Conservation (phyloP, 257 asterid species). For the Nicotiana paniculata region DNA sequence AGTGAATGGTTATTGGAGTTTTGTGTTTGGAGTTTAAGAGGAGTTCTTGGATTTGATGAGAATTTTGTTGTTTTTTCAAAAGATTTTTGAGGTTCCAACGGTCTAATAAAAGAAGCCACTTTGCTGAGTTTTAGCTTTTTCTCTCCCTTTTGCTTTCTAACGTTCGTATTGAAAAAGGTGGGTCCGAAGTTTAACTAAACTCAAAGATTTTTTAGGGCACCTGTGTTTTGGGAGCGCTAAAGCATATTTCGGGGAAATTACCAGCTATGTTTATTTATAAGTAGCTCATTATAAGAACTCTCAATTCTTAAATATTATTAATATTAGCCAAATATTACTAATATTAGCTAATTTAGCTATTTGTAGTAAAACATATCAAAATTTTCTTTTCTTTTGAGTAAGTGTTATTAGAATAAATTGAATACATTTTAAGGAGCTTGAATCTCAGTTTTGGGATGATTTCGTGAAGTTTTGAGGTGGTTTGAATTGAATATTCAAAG, state of each 20-base stretch:
- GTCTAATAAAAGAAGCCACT: conserved; percentile 39
- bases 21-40: not conserved
- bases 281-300: too few relatives aligned
- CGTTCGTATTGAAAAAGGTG: conserved; percentile 48
- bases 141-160: conserved; percentile 21
- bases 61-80: not conserved
- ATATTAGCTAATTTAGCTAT: too few relatives aligned
- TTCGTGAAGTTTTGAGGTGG: too few relatives aligned
- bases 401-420: too few relatives aligned
- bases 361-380: too few relatives aligned
- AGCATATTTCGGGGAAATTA: not conserved
- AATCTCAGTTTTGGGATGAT: too few relatives aligned
- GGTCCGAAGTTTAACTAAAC: conserved; percentile 20
- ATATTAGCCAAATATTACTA: too few relatives aligned
- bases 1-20: not conserved
- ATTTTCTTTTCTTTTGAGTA: too few relatives aligned
- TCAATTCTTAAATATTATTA: too few relatives aligned
- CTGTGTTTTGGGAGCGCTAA: not conserved
- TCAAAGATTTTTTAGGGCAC: not conserved
- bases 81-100: conserved; percentile 45
- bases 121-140: not conserved
- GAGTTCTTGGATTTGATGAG: conserved; percentile 1
- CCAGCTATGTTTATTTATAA: too few relatives aligned
- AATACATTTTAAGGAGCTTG: too few relatives aligned
- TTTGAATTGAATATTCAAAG: too few relatives aligned